phyloP scores from a whole-genome alignment of 129 eudicot genomes.

The Artemisia tridentata region DNA sequence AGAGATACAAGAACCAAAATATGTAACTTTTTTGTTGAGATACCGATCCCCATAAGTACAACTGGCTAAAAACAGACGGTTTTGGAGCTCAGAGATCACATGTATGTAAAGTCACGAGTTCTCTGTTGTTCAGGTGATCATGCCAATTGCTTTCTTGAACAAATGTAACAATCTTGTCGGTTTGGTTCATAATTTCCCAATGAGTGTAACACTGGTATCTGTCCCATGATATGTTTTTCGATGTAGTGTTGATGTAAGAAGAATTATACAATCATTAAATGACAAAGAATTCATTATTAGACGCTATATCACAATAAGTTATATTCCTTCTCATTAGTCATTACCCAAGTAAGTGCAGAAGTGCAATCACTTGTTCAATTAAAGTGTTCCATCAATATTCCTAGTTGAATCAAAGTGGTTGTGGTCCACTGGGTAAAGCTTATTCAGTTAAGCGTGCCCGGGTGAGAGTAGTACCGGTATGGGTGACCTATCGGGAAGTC shows the following conservation, averaged over 20 bases:
- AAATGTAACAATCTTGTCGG: slow-evolving; percentile 15
- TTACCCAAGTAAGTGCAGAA: too few species aligned
- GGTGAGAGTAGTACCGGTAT: too few species aligned
- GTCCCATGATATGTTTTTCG: slow-evolving; percentile 12
- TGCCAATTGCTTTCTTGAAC: slow-evolving; percentile 5
- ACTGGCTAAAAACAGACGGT: not conserved
- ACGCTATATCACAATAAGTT: not conserved
- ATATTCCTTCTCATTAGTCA: not conserved
- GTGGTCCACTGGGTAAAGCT: too few species aligned
- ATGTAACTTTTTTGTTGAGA: not conserved
- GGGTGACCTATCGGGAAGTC: too few species aligned
- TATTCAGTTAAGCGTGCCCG: too few species aligned
- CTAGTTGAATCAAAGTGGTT: too few species aligned
- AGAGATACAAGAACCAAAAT: slow-evolving; percentile 7
- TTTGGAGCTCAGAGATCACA: slow-evolving; percentile 6
- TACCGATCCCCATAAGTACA: not conserved
- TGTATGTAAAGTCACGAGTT: slow-evolving; percentile 10
- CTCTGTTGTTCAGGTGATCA: not conserved
- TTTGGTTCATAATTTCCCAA: slow-evolving; percentile 3
- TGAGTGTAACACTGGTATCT: not conserved
- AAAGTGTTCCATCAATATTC: not conserved
- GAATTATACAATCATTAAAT: not conserved
- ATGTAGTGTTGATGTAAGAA: slow-evolving; percentile 14
- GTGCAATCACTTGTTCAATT: not conserved
- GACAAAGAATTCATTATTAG: not conserved